A percentile compares a stretch with the other conserved stretches of the same genome.
Evolutionary conservation across 75 land plant genomes (phyloP).

Genomic region (Adiantum capillusveneris): DNA sequence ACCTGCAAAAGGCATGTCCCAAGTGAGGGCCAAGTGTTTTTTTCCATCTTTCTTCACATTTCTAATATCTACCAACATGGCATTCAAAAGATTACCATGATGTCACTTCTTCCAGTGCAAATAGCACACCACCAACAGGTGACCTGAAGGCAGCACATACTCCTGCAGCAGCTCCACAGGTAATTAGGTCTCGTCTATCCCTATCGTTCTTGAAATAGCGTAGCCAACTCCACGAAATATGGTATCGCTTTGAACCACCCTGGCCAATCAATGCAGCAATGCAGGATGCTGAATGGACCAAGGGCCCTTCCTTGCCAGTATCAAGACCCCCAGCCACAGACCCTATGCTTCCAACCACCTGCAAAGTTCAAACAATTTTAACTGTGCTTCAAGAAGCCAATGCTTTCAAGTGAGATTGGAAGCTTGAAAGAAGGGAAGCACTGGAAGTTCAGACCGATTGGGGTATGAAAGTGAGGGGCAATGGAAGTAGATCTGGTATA

Average conservation of each 20-base stretch:
- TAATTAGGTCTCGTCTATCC: constrained; percentile 78
- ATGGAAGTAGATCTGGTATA: no score
- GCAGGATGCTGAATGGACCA: constrained; percentile 85
- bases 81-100: constrained; percentile 56
- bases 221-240: constrained; percentile 73
- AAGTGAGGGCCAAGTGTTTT: no score
- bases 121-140: constrained; percentile 88
- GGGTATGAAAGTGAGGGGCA: no score
- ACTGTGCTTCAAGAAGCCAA: no score
- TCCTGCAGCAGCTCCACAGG: constrained; percentile 93
- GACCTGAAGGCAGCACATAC: constrained; percentile 89
- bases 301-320: constrained; percentile 85
- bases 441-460: no score
- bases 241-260: constrained; percentile 66
- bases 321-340: constrained; percentile 64
- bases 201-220: constrained; percentile 77
- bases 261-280: constrained; percentile 76
- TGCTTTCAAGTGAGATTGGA: no score
- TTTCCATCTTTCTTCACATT: no score
- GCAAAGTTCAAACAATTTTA: constrained; percentile 6
- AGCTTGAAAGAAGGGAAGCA: no score
- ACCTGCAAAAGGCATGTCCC: constrained; percentile 36
- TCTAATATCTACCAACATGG: no score
- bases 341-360: constrained; percentile 71
- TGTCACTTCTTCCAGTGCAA: constrained; percentile 87